phyloP scores from a whole-genome alignment of 129 eudicot genomes.

The Silybum marianum region DNA sequence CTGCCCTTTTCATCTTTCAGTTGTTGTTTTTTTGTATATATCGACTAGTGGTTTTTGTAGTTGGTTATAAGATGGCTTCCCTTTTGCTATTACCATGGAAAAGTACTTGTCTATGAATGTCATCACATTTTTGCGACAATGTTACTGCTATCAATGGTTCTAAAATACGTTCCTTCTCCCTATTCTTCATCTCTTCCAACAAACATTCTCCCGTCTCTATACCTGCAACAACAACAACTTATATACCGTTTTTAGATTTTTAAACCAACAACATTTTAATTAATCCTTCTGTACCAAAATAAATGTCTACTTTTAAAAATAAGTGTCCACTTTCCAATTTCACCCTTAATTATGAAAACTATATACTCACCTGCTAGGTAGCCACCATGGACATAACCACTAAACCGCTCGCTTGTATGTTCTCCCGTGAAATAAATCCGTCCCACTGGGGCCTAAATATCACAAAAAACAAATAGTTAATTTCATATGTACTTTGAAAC shows the following conservation, averaged over 20 bases:
- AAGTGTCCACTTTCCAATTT: background rate
- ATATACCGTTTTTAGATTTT: background rate
- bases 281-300: background rate
- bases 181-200: constrained; percentile 57
- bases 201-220: constrained; percentile 67
- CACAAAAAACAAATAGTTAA: background rate
- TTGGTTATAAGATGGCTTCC: constrained; percentile 71
- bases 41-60: constrained; percentile 2
- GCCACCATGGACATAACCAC: constrained; percentile 91
- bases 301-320: background rate
- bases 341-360: background rate
- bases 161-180: constrained; percentile 43
- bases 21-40: background rate
- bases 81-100: constrained; percentile 44
- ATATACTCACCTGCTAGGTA: constrained; percentile 69
- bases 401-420: constrained; percentile 84
- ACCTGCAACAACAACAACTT: constrained; percentile 50
- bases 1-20: background rate
- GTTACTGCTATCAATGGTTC: constrained; percentile 62
- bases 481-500: background rate
- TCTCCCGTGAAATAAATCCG: constrained; percentile 85
- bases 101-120: constrained; percentile 48
- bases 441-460: constrained; percentile 82
- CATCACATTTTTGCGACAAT: constrained; percentile 53
- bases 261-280: background rate